phyloP scores from a whole-genome alignment of 441 rosid genomes.

The Corymbia citriodora region DNA sequence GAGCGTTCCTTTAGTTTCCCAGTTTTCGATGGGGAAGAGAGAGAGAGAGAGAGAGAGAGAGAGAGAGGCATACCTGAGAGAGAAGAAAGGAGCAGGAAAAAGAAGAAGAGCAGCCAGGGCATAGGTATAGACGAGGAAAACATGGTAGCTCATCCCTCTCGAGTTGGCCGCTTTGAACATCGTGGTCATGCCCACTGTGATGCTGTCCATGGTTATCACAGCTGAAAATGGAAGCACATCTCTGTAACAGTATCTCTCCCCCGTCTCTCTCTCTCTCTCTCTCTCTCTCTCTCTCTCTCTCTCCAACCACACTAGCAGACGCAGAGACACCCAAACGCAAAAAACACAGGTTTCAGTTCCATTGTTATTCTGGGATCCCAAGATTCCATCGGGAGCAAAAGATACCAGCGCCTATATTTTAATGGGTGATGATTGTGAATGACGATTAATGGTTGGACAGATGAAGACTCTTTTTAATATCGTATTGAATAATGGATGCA shows the following conservation, averaged over 20 bases:
- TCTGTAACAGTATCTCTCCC: not conserved
- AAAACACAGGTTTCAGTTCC: not conserved
- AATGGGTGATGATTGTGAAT: not conserved
- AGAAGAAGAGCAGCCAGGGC: slow-evolving; percentile 3
- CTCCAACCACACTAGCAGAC: not conserved
- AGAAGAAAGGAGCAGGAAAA: slow-evolving; percentile 8
- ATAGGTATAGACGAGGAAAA: not conserved
- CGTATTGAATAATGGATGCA: not conserved
- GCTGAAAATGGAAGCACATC: not conserved
- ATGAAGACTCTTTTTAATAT: not conserved
- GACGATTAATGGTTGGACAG: not conserved
- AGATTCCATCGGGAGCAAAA: not conserved
- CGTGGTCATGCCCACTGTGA: not conserved
- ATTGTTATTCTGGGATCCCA: not conserved
- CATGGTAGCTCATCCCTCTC: slow-evolving; percentile 1
- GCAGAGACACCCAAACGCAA: not conserved
- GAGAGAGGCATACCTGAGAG: not conserved
- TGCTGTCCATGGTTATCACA: not conserved
- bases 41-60: too few relatives aligned
- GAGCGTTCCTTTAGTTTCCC: not conserved
- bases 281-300: not conserved
- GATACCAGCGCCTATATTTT: too few relatives aligned
- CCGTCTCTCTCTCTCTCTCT: not conserved
- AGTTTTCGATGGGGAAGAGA: not conserved
- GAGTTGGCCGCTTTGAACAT: slow-evolving; percentile 4